Base-by-base conservation (phyloP, 257 asterid genomes). In the Lycium ferocissimum region DNA sequence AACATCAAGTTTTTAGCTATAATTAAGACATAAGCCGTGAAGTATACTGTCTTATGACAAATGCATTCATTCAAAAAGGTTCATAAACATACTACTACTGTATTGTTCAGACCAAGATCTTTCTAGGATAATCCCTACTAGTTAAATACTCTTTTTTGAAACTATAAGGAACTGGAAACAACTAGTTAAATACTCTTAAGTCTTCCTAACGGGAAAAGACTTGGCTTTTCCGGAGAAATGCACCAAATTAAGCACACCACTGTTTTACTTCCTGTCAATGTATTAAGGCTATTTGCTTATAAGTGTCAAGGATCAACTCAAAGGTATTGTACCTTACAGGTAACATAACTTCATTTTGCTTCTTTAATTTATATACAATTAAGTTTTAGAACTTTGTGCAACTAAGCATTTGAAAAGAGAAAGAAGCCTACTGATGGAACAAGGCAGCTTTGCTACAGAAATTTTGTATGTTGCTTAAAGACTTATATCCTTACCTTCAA, bases 401-500 rank as follows among this genome's bases (percentile, higher is more conserved):
- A 51, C 8, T 49, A 58, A 84, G 76, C 79, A 59, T 83, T 67
- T 53, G 62, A 66, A 26, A 81, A 20, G 43, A 62, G 58, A 49
- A 58, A 4, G 15, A 76, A 76, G 26, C 63, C 82, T 51, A 51
- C 63, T 76, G 82, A 51, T 4, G 63, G 51, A n/a, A 63, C 56
- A 51, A 47, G 59, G 38, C 47, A 37, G 73, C 78, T 22, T 7
- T 38, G 45, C 35, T 49, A 56, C 37, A 65, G 53, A 79, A 38
- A 5, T 26, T 10, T 54, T 56, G 49, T 78, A 0, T 12, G 47
- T 22, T 57, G n/a, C 71, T 20, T n/a, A 13, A 57, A 33, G 13
- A 22, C 67, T 58, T 37, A 63, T 78, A 80, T 40, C 70, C 84
- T 37, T 92, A 91, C 99, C 96, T 96, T 96, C 85, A 96, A 86